Percentiles rank a stretch among this genome's conserved stretches.
These are phyloP conservation scores for Penicillium samsonianum DNA, from an alignment of 495 filamentous ascomycete species.

Conservation along the genomic window DNA sequence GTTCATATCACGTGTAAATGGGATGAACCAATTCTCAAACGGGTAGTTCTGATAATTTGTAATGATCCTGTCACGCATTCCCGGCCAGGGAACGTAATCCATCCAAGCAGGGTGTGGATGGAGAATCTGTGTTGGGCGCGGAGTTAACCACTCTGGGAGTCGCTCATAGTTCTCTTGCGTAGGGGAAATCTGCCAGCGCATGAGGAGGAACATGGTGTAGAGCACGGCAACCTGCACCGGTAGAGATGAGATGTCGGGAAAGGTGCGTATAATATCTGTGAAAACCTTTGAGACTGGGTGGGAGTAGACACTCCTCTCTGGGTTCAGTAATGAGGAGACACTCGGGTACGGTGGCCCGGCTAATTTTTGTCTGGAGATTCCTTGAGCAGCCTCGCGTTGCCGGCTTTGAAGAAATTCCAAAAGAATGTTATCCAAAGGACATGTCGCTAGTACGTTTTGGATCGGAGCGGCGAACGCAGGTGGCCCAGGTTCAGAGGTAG, in stretches of 20 bases:
- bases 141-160: conserved; percentile 66
- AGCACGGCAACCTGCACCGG: conserved; percentile 78
- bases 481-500: conserved; percentile 25
- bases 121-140: conserved; percentile 60
- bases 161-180: conserved; percentile 73
- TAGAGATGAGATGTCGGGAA: conserved; percentile 65
- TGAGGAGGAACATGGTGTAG: conserved; percentile 80
- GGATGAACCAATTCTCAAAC: conserved; percentile 79
- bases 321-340: conserved; percentile 72
- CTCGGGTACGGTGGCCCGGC: conserved; percentile 75
- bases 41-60: conserved; percentile 49
- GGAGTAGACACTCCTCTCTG: conserved; percentile 56
- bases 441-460: conserved; percentile 62
- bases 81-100: conserved; percentile 74
- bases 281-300: conserved; percentile 81
- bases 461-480: conserved; percentile 52
- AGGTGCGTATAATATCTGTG: conserved; percentile 74
- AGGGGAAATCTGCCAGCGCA: conserved; percentile 79
- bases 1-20: conserved; percentile 69
- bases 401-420: conserved; percentile 74
- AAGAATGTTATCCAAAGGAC: conserved; percentile 71
- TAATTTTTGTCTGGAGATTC: conserved; percentile 58
- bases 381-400: conserved; percentile 62
- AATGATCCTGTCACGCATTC: conserved; percentile 66
- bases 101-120: conserved; percentile 73